phyloP scores from a whole-genome alignment of 1,284 basidiomycete genomes.

The Papiliotrema terrestris region DNA sequence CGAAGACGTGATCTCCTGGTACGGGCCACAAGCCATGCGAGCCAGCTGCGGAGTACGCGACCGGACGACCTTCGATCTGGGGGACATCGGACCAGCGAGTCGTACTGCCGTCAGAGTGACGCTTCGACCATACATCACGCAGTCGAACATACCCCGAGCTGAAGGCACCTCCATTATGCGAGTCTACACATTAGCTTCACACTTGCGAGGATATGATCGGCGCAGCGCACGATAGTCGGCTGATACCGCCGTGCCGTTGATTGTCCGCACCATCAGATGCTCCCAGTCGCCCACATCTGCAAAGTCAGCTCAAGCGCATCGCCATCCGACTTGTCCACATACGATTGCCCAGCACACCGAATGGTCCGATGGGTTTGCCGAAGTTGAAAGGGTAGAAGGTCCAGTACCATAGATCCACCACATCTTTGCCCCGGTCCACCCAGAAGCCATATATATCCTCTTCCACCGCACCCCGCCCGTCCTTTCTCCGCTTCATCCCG shows the following conservation, averaged over 20 bases:
- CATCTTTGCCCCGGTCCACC: conserved; percentile 36
- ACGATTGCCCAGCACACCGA: conserved; percentile 46
- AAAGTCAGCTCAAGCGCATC: background rate
- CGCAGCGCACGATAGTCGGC: conserved; percentile 40
- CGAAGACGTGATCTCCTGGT: conserved; percentile 42
- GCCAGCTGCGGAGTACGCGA: conserved; percentile 42
- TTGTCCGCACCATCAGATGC: conserved; percentile 36
- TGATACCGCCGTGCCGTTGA: conserved; percentile 37
- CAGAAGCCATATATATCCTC: conserved; percentile 45
- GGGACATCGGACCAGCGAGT: conserved; percentile 40
- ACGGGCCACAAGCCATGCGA: conserved; percentile 45
- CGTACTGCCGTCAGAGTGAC: conserved; percentile 21
- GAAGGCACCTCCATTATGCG: conserved; percentile 34
- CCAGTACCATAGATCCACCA: conserved; percentile 45
- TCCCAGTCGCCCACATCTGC: conserved; percentile 46
- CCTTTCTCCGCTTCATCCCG: conserved; percentile 15
- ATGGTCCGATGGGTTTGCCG: conserved; percentile 39
- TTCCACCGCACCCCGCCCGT: conserved; percentile 27
- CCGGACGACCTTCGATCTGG: conserved; percentile 32
- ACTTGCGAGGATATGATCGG: background rate
- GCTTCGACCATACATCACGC: background rate
- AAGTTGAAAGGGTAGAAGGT: conserved; percentile 48
- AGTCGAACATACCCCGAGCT: conserved; percentile 20
- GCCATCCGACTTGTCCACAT: conserved; percentile 6
- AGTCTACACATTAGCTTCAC: conserved; percentile 15